These are phyloP conservation scores for Trifolium subterraneum DNA, from an alignment of 306 rosid species.

Conservation along the genomic window DNA sequence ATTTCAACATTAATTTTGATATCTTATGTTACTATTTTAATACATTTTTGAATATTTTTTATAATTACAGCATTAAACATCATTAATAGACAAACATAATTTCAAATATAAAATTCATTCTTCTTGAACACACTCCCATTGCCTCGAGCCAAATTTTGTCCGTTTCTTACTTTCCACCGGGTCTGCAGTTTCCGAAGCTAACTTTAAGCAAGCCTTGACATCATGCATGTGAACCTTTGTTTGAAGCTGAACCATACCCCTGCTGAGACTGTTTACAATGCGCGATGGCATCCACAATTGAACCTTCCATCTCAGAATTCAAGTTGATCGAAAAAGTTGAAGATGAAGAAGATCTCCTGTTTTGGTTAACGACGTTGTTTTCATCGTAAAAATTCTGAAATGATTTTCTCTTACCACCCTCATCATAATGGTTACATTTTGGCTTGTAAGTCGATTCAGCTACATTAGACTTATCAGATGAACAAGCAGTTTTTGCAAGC, in stretches of 20 bases:
- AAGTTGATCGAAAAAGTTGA: slow-evolving; percentile 74
- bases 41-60: neutral
- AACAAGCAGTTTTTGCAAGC: slow-evolving; percentile 58
- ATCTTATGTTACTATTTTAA: neutral
- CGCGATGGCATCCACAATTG: slow-evolving; percentile 82
- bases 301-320: slow-evolving; percentile 57
- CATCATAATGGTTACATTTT: neutral
- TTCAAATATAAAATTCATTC: slow-evolving; percentile 1
- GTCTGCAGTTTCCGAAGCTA: slow-evolving; percentile 44
- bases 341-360: slow-evolving; percentile 47
- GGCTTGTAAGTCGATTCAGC: slow-evolving; percentile 4
- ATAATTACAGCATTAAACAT: neutral
- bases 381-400: slow-evolving; percentile 2
- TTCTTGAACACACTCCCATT: neutral
- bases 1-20: neutral
- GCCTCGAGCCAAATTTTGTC: neutral
- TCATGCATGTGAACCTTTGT: slow-evolving; percentile 30
- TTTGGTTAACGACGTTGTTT: neutral
- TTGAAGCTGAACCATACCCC: slow-evolving; percentile 34
- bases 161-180: slow-evolving; percentile 45
- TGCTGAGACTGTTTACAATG: slow-evolving; percentile 66
- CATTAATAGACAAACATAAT: slow-evolving; percentile 1
- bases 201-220: neutral
- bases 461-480: slow-evolving; percentile 47
- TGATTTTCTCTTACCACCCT: slow-evolving; percentile 2